Evolutionary conservation across 805 yeast genomes (phyloP).

Genomic region (Teunomyces stri): DNA sequence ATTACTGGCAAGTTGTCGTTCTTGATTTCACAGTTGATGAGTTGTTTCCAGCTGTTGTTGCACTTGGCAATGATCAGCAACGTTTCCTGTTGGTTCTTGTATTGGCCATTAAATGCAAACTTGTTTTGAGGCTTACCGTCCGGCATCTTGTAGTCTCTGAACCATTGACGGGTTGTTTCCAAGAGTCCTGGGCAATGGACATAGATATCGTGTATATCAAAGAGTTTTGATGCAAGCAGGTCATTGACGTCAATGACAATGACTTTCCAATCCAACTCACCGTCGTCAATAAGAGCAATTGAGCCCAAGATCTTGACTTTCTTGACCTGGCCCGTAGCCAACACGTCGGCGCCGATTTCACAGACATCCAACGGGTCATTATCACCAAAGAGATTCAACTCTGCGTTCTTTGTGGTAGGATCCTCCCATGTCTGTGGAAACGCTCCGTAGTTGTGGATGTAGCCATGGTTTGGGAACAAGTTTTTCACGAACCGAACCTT

Average conservation of each 20-base stretch:
- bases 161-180: conserved; percentile 96
- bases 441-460: conserved; percentile 86
- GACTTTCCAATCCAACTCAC: conserved; percentile 89
- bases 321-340: conserved; percentile 69
- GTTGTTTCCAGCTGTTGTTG: conserved; percentile 76
- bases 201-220: conserved; percentile 89
- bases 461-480: conserved; percentile 80
- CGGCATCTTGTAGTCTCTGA: conserved; percentile 95
- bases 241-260: conserved; percentile 81
- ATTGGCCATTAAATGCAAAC: conserved; percentile 95
- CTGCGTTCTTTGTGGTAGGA: conserved; percentile 56
- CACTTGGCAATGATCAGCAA: conserved; percentile 81
- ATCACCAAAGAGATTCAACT: conserved; percentile 66
- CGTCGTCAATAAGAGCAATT: conserved; percentile 91
- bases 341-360: conserved; percentile 76
- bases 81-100: conserved; percentile 84
- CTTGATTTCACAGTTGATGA: conserved; percentile 59
- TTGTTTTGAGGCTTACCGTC: conserved; percentile 97
- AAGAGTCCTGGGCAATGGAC: conserved; percentile 87
- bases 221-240: conserved; percentile 81
- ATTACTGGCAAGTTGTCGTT: conserved; percentile 21
- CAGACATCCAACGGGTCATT: conserved; percentile 94
- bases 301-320: conserved; percentile 92
- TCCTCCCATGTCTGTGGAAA: conserved; percentile 97
- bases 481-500: conserved; percentile 73